These are phyloP conservation scores for Trametes punicea DNA, from an alignment of 768 basidiomycete species.

Conservation along the genomic window DNA sequence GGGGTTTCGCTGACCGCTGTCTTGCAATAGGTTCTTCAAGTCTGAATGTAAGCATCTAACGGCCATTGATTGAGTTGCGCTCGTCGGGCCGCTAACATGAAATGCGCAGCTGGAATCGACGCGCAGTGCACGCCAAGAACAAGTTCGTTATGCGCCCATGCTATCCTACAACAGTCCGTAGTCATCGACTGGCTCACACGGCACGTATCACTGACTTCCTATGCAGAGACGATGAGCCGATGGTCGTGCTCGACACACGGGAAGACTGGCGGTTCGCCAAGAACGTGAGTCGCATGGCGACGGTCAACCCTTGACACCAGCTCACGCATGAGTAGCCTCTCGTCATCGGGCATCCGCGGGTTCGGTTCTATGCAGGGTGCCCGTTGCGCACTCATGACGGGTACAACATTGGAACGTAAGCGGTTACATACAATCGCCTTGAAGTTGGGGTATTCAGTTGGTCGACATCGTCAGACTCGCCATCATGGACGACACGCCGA, in stretches of 20 bases:
- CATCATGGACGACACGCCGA: conserved; percentile 79
- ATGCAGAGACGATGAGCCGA: conserved; percentile 77
- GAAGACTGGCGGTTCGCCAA: conserved; percentile 86
- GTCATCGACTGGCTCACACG: not conserved
- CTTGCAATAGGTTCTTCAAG: conserved; percentile 74
- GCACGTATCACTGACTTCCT: not conserved
- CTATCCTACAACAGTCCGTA: conserved; percentile 72
- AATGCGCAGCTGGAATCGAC: conserved; percentile 43
- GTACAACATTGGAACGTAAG: conserved; percentile 81
- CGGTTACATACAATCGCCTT: conserved; percentile 1
- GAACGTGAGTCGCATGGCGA: conserved; percentile 51
- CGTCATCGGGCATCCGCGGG: conserved; percentile 59
- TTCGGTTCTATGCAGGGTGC: conserved; percentile 91
- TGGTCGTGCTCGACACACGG: conserved; percentile 74
- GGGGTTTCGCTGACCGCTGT: not conserved
- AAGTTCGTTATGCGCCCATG: conserved; percentile 79
- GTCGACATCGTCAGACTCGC: conserved; percentile 52
- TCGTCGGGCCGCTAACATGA: not conserved
- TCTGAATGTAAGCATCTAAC: conserved; percentile 63
- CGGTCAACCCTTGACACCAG: not conserved
- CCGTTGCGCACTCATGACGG: conserved; percentile 88
- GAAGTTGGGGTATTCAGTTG: not conserved
- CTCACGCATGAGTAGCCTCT: conserved; percentile 49
- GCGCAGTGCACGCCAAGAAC: conserved; percentile 46
- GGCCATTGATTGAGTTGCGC: not conserved